Evolutionary conservation across 176 grass and related monocot genomes (phyloP).

Genomic region (Raddia distichophylla): DNA sequence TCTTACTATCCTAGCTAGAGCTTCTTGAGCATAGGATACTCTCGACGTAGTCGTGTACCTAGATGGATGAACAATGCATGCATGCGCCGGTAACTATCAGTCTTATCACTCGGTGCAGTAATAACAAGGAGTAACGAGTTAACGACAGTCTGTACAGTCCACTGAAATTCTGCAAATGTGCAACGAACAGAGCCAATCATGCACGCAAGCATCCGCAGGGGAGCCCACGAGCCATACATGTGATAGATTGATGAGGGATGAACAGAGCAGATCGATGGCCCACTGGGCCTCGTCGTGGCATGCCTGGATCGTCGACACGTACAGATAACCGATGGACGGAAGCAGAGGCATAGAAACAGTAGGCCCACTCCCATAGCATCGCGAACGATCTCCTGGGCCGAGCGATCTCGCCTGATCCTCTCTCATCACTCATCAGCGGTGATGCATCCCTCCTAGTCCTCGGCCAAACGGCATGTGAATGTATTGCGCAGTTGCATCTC

Average conservation of each 20-base stretch:
- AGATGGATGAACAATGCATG: constrained; percentile 15
- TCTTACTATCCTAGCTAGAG: background rate
- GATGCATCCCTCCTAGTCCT: too few relatives aligned
- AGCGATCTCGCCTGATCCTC: too few relatives aligned
- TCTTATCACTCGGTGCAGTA: background rate
- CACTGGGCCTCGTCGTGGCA: constrained; percentile 6
- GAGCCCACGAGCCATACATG: constrained; percentile 29
- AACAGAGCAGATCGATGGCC: background rate
- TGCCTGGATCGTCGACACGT: background rate
- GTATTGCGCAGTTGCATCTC: too few relatives aligned
- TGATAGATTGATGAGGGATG: background rate
- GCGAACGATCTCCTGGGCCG: too few relatives aligned
- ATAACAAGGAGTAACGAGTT: background rate
- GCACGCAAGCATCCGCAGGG: background rate
- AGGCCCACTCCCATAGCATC: too few relatives aligned
- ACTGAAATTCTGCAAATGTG: constrained; percentile 29
- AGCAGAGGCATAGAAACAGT: too few relatives aligned
- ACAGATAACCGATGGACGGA: too few relatives aligned
- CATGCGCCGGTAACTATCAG: background rate
- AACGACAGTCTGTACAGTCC: background rate
- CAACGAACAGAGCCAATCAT: constrained; percentile 27
- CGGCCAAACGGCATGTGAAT: too few relatives aligned
- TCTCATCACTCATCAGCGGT: too few relatives aligned
- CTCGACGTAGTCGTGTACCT: background rate
- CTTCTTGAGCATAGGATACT: constrained; percentile 36